phyloP scores from a whole-genome alignment of 768 basidiomycete species.

The Pleurotus pulmonarius region DNA sequence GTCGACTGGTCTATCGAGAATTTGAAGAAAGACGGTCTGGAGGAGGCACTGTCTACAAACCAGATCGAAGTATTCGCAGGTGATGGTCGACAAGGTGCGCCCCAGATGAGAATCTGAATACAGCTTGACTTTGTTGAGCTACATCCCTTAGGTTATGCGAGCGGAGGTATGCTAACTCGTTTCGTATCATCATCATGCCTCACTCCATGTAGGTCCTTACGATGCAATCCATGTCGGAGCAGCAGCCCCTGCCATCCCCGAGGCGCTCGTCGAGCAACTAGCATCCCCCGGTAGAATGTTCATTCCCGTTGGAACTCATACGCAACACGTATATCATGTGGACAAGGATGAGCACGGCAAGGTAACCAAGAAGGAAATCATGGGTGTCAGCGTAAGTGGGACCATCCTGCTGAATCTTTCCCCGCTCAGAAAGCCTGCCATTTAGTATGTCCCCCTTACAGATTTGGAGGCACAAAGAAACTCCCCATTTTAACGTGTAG shows the following conservation, averaged over 20 bases:
- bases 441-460: conserved; percentile 73
- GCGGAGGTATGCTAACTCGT: too few species aligned
- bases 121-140: not conserved
- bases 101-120: not conserved
- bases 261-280: conserved; percentile 73
- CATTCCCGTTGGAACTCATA: conserved; percentile 75
- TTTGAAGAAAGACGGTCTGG: conserved; percentile 62
- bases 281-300: conserved; percentile 81
- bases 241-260: conserved; percentile 73
- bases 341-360: conserved; percentile 75
- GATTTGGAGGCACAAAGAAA: conserved; percentile 45
- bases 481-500: too few species aligned
- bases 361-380: conserved; percentile 60
- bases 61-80: conserved; percentile 64
- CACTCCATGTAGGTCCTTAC: conserved; percentile 50
- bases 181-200: too few species aligned
- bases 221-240: conserved; percentile 94
- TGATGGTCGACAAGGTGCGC: conserved; percentile 72
- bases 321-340: conserved; percentile 66
- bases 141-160: too few species aligned
- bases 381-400: conserved; percentile 82
- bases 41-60: conserved; percentile 45
- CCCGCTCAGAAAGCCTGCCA: too few species aligned
- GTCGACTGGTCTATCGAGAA: conserved; percentile 70
- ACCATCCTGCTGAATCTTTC: too few species aligned